phyloP scores from a whole-genome alignment of 1,284 basidiomycete species.

The Acaromyces ingoldii region DNA sequence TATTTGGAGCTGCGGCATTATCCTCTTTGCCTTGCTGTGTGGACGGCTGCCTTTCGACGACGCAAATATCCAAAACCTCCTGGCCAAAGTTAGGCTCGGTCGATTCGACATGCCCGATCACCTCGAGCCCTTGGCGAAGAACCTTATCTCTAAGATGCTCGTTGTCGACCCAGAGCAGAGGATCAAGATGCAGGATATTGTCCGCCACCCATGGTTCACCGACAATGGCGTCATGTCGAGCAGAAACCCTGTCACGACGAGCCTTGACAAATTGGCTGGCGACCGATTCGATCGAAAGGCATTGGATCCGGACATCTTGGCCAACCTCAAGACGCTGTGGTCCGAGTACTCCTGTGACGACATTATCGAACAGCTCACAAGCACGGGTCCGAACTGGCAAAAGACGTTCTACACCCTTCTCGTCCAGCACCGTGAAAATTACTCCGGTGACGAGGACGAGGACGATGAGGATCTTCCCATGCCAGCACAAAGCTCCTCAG shows the following conservation, averaged over 20 bases:
- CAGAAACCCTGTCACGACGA: slow-evolving; percentile 40
- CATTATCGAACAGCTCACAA: slow-evolving; percentile 32
- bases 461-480: slow-evolving; percentile 22
- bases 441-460: slow-evolving; percentile 45
- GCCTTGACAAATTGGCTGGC: slow-evolving; percentile 51
- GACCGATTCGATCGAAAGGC: slow-evolving; percentile 36
- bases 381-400: slow-evolving; percentile 43
- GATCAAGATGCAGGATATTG: slow-evolving; percentile 82
- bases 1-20: slow-evolving; percentile 98
- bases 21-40: slow-evolving; percentile 85
- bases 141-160: slow-evolving; percentile 83
- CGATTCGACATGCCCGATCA: slow-evolving; percentile 75
- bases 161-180: slow-evolving; percentile 73
- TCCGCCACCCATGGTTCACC: slow-evolving; percentile 83
- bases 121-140: slow-evolving; percentile 67
- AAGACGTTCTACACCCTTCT: slow-evolving; percentile 50
- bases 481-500: neutral
- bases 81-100: slow-evolving; percentile 80
- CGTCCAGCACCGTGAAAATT: slow-evolving; percentile 45
- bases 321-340: slow-evolving; percentile 87
- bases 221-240: slow-evolving; percentile 54
- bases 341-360: slow-evolving; percentile 47
- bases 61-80: slow-evolving; percentile 69
- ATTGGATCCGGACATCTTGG: slow-evolving; percentile 84
- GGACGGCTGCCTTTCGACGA: slow-evolving; percentile 92